Evolutionary conservation across 2,329 filamentous ascomycete genomes (phyloP), one percentile per base, ranked within the genome.

Genomic region (Penicillium rolfsii): DNA sequence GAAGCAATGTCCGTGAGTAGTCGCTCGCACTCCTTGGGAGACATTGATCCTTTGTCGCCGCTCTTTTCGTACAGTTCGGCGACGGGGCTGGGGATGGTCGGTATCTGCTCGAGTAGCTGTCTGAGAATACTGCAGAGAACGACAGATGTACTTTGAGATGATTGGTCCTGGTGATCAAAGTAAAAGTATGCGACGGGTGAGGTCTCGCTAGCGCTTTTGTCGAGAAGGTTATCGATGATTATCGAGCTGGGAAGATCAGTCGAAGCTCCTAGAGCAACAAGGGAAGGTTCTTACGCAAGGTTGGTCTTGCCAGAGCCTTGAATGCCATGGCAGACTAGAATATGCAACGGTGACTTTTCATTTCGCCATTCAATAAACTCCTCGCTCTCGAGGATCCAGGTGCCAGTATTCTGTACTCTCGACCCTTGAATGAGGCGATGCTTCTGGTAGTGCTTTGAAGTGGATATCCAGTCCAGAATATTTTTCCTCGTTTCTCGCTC

Each of bases 151-250:
- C 11, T 58, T 35, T 58, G 55, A 35, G 48, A 41, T 45, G 55
- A 58, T 45, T 58, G 55, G 14, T 58, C 55, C 26, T 58, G 55
- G 48, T 58, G 55, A n/a, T 52, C 55, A 45, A 58, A 52, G 33
- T 58, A 58, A 48, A 58, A 58, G 36, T 43, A 58, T 16, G 46
- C 55, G 7, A 52, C 48, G 4, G 48, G 55, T 9, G 55, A 35
- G 5, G 8, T 5, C n/a, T 52, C 36, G 26, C 19, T 19, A 11
- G 46, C 35, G 8, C 9, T 22, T 33, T 8, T 22, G 8, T 50
- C 5, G 8, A 50, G 46, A 50, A 50, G 46, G 2, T 50, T 26
- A 35, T 50, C 46, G 28, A 50, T 50, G 3, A 50, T 50, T 16
- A 50, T 50, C n/a, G 46, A 50, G n/a, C 46, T 50, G 9, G 16